Evolutionary conservation across 2,329 filamentous ascomycete genomes (phyloP).

Genomic region (Zasmidium citrigriseum): DNA sequence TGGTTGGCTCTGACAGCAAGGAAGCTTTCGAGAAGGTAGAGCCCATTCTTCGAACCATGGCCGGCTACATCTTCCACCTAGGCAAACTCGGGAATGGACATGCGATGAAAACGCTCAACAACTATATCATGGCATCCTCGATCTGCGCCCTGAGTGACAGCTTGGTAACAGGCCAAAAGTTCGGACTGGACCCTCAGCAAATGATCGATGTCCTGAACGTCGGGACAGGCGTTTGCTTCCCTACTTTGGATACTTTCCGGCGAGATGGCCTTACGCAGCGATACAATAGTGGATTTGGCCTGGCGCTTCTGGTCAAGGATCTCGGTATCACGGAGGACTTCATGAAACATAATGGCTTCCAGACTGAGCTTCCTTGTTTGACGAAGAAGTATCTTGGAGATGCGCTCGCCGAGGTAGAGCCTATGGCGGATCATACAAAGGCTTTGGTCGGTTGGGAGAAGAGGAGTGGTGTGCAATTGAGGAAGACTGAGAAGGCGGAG

Average conservation of each 20-base stretch:
- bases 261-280: slow-evolving; percentile 28
- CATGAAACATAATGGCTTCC: slow-evolving; percentile 35
- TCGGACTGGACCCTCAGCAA: slow-evolving; percentile 38
- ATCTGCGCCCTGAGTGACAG: slow-evolving; percentile 36
- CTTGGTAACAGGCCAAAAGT: slow-evolving; percentile 38
- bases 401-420: slow-evolving; percentile 33
- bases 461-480: slow-evolving; percentile 35
- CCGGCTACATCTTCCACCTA: slow-evolving; percentile 39
- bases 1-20: slow-evolving; percentile 35
- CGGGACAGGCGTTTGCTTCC: slow-evolving; percentile 42
- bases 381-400: slow-evolving; percentile 36
- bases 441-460: slow-evolving; percentile 39
- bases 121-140: slow-evolving; percentile 38
- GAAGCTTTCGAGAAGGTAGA: slow-evolving; percentile 34
- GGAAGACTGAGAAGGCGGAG: slow-evolving; percentile 29
- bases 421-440: slow-evolving; percentile 37
- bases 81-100: slow-evolving; percentile 38
- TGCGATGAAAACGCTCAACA: slow-evolving; percentile 42
- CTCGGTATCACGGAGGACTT: slow-evolving; percentile 39
- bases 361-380: slow-evolving; percentile 34
- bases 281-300: slow-evolving; percentile 38
- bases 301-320: slow-evolving; percentile 39
- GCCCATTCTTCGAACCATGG: slow-evolving; percentile 38
- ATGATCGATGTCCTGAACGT: slow-evolving; percentile 47
- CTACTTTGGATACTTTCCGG: slow-evolving; percentile 34